Percentiles rank a stretch among this genome's conserved stretches.
Conservation (phyloP, 805 yeast genomes). For the Sugiyamaella marilandica region DNA sequence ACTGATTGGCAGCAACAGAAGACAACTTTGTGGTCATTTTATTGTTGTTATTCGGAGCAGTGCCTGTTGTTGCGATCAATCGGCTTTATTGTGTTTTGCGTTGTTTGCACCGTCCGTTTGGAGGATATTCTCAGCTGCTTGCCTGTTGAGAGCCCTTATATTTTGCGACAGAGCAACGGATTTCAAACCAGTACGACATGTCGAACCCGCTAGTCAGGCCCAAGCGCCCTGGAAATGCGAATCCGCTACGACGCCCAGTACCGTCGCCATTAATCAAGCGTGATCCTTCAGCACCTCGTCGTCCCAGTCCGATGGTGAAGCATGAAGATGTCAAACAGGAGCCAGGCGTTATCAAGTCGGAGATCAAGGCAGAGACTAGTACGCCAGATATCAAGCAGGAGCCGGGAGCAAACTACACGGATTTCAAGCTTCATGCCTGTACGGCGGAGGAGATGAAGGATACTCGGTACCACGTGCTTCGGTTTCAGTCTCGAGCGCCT, state of each 20-base stretch:
- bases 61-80: too few relatives aligned
- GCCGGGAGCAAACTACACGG: slow-evolving; percentile 27
- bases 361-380: neutral
- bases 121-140: too few relatives aligned
- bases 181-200: neutral
- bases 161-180: too few relatives aligned
- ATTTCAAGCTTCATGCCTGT: slow-evolving; percentile 66
- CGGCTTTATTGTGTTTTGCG: too few relatives aligned
- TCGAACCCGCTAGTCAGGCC: slow-evolving; percentile 15
- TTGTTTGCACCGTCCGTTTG: too few relatives aligned
- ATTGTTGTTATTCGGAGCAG: too few relatives aligned
- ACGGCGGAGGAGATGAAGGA: slow-evolving; percentile 65
- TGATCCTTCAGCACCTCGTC: slow-evolving; percentile 2
- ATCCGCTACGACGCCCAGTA: slow-evolving; percentile 15
- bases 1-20: neutral
- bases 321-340: neutral
- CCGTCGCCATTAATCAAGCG: slow-evolving; percentile 6
- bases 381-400: neutral
- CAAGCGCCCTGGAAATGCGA: slow-evolving; percentile 10
- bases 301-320: slow-evolving; percentile 4
- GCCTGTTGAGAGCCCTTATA: too few relatives aligned
- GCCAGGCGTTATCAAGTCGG: neutral
- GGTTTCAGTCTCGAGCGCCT: slow-evolving; percentile 66
- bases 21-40: too few relatives aligned
- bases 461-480: slow-evolving; percentile 71